Percentiles rank a stretch among this genome's conserved stretches.
Evolutionary conservation across 805 yeast genomes (phyloP).

Genomic region (Yarrowia bubula): DNA sequence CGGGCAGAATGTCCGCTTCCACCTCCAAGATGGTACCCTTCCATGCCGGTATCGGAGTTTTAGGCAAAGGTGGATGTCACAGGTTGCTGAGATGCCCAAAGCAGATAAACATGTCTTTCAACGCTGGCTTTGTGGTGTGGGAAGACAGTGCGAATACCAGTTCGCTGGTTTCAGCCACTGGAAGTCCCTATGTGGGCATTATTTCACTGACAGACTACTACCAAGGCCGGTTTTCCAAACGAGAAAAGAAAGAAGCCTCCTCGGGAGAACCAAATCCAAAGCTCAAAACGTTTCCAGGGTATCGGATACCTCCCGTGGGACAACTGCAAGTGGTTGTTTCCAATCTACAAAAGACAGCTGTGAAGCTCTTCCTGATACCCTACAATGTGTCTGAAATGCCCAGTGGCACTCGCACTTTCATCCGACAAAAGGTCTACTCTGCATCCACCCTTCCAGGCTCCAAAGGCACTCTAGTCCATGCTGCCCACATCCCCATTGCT

Average conservation of each 20-base stretch:
- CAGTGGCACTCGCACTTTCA: conserved; percentile 36
- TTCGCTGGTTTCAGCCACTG: conserved; percentile 17
- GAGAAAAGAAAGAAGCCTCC: background rate
- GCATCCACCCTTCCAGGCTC: conserved; percentile 15
- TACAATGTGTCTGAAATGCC: conserved; percentile 39
- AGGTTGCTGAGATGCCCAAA: conserved; percentile 33
- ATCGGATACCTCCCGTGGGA: conserved; percentile 39
- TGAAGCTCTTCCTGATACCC: conserved; percentile 38
- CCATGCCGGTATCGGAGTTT: conserved; percentile 36
- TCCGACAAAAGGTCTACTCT: conserved; percentile 37
- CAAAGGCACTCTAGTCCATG: conserved; percentile 30
- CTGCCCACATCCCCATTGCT: conserved; percentile 5
- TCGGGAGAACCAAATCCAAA: background rate
- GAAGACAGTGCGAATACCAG: conserved; percentile 27
- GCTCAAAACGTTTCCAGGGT: conserved; percentile 33
- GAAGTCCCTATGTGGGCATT: conserved; percentile 37
- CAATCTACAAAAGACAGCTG: conserved; percentile 38
- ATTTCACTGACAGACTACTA: conserved; percentile 30
- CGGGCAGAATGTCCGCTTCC: conserved; percentile 37
- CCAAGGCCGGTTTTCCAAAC: background rate
- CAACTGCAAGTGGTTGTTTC: conserved; percentile 40
- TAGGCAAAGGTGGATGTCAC: conserved; percentile 34
- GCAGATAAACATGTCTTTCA: conserved; percentile 35
- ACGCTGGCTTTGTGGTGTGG: conserved; percentile 39
- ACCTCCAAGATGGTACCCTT: conserved; percentile 34